A percentile compares a stretch with the other conserved stretches of the same genome.
phyloP scores from a whole-genome alignment of 495 filamentous ascomycete species.

The Staphylotrichum longicolle region DNA sequence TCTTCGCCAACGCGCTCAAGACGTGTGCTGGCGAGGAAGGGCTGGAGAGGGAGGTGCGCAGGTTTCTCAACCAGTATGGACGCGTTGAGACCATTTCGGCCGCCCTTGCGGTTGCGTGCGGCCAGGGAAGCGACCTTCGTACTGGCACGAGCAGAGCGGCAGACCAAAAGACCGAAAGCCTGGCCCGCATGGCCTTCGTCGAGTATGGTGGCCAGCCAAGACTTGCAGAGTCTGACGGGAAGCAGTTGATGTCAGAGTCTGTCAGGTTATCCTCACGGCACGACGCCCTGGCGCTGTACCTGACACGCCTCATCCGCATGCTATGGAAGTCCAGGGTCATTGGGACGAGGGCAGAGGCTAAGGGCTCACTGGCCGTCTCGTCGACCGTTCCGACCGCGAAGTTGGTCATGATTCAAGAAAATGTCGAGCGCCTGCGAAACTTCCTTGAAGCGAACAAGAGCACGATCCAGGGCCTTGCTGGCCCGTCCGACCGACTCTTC shows the following conservation, averaged over 20 bases:
- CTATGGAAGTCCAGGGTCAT: conserved; percentile 73
- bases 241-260: conserved; percentile 62
- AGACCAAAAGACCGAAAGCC: conserved; percentile 79
- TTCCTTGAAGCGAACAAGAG: conserved; percentile 82
- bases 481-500: conserved; percentile 71
- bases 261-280: conserved; percentile 86
- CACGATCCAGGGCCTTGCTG: conserved; percentile 88
- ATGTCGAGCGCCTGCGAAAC: conserved; percentile 69
- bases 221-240: conserved; percentile 71
- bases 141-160: conserved; percentile 66
- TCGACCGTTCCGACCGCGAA: conserved; percentile 63
- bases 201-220: conserved; percentile 82
- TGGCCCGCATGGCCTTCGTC: conserved; percentile 82
- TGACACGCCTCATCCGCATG: conserved; percentile 76
- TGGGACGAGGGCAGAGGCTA: conserved; percentile 38
- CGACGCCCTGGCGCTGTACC: conserved; percentile 80
- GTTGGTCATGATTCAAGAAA: conserved; percentile 71
- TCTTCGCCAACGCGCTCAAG: conserved; percentile 79
- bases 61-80: conserved; percentile 80
- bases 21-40: conserved; percentile 65
- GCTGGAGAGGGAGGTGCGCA: conserved; percentile 72
- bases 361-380: conserved; percentile 57
- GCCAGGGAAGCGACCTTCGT: conserved; percentile 74
- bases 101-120: conserved; percentile 93
- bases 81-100: conserved; percentile 82